Evolutionary conservation across 192 early-diverging fungal species (phyloP).

Genomic region (Haplosporangium gracile): DNA sequence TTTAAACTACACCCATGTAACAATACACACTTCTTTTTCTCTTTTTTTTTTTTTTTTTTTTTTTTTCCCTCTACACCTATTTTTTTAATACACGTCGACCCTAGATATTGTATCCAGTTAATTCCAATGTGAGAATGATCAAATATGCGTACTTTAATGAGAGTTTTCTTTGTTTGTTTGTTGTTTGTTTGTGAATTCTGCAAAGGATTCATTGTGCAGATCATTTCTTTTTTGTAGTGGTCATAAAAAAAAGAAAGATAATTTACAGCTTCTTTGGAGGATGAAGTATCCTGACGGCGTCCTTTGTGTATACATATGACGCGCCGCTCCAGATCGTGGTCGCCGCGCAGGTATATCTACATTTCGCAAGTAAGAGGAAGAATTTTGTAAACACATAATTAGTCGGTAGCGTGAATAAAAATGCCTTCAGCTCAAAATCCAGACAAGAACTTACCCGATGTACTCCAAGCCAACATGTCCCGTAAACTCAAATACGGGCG

Average conservation of each 20-base stretch:
- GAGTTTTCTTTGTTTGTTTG: not conserved
- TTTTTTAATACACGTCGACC: not conserved
- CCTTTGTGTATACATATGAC: constrained; percentile 79
- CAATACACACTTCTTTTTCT: not conserved
- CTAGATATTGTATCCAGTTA: not conserved
- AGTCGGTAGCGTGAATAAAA: too few relatives aligned
- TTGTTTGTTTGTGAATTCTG: not conserved
- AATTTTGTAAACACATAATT: not conserved
- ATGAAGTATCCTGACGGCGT: constrained; percentile 78
- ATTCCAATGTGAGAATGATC: not conserved
- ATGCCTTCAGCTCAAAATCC: too few relatives aligned
- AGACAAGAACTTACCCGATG: constrained; percentile 60
- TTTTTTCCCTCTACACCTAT: not conserved
- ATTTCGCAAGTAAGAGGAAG: not conserved
- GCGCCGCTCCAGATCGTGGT: constrained; percentile 89
- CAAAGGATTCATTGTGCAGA: too few relatives aligned
- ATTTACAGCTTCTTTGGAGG: constrained; percentile 35
- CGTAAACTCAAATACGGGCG: constrained; percentile 78
- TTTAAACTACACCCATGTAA: not conserved
- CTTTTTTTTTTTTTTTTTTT: not conserved
- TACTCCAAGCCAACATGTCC: constrained; percentile 71
- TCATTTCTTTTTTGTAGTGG: too few relatives aligned
- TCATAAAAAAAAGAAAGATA: too few relatives aligned
- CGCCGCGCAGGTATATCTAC: constrained; percentile 73
- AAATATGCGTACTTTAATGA: not conserved